Base-by-base conservation (phyloP, 148 eudicot genomes). In the Fagopyrum esculentum region DNA sequence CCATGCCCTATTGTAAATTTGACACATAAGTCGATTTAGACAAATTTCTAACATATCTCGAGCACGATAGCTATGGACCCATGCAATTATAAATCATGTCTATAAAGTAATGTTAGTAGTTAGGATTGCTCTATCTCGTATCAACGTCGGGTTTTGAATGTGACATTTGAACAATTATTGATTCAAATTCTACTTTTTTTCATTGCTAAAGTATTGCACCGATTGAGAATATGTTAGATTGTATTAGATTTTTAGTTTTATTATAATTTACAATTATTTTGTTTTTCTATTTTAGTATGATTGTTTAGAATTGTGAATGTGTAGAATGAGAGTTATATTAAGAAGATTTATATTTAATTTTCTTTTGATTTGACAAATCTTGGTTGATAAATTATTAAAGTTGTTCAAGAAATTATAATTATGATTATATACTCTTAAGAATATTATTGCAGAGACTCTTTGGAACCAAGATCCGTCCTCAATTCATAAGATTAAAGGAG, bases 121-220 rank as follows among this genome's bases (percentile, higher is more conserved):
- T 69, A 40, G 40, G 47, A 30, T 6, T 69, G 72, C 47, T 29
- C 48, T 45, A 54, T 51, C 50, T 19, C 50, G 45, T 57, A 73
- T 77, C 80, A 73, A 54, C 71, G 47, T 66, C 47, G 13, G 71
- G 71, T 66, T 46, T 68, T 82, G 84, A 82, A 73, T 9, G 79
- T 79, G 81, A 78, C 79, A 68, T 78, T 49, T 73, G 45, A 78
- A 56, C 79, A 68, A 76, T 57, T 43, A 40, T 40, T 66, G 43
- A 35, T 66, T 40, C 13, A 17, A 8, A 6, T 57, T 48, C 74
- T 69, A 75, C 51, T 69, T 66, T 66, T 66, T 35, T 35, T 66
- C 47, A 40, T 66, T 66, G 71, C 16, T 19, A 40, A 66, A 66
- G 17, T 66, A 66, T 63, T 29, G 30, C 16, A 66, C 52, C 43